Evolutionary conservation across 768 basidiomycete genomes (phyloP), one percentile per base, ranked within the genome.

Genomic region (Tricholoma sp.): DNA sequence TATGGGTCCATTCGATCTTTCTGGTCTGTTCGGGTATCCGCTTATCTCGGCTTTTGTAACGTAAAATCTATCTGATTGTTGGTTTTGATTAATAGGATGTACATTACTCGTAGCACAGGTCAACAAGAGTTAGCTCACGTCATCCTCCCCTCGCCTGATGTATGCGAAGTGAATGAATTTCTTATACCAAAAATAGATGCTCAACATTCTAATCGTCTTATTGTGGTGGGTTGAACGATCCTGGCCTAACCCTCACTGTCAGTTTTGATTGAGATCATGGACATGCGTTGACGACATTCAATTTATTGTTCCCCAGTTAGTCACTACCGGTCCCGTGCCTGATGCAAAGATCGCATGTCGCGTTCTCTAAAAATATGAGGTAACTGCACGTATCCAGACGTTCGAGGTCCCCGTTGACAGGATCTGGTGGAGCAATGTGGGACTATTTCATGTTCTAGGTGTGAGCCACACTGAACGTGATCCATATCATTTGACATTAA

Each of bases 401-500:
- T 32, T 49, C n/a, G 28, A 49, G 24, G 29, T 49, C 29, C 47
- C 47, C 47, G 47, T 13, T 49, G 47, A 49, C 31, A 48, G 28
- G 7, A 45, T 45, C 11, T 45, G 44, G 44, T 45, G 44, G 44
- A 45, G 24, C 44, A 6, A 15, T 28, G n/a, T 20, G 10, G 18
- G 10, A 11, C 42, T 7, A 48, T 15, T 31, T 10, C 31, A 29
- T 47, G 12, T 28, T 29, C 15, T 29, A 29, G 13, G 47, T 2
- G 15, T 49, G 29, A 6, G 13, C 28, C 11, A 29, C 13, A 39
- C 13, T 12, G 29, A 4, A 11, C 8, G 3, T 31, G 29, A 49
- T 49, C 17, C 29, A 15, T 48, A 53, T 55, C 59, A 50, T 42
- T 57, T 50, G 56, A 53, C 52, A 53, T 50, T 61, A 55, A 59